Evolutionary conservation across 495 filamentous ascomycete genomes (phyloP).

Genomic region (Rusavskia elegans): DNA sequence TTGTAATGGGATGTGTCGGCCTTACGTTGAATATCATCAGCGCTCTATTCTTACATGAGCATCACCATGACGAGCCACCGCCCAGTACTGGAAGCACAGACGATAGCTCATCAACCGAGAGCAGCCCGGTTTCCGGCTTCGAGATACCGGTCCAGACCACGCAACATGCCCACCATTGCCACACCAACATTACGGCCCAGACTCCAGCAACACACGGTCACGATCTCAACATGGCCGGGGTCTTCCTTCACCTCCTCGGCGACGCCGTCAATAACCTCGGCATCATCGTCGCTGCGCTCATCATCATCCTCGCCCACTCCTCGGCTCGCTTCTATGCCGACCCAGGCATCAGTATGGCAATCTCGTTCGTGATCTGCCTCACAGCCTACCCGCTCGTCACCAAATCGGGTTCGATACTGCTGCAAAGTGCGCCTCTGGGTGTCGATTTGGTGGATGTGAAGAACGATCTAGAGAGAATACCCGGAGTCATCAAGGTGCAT

Average conservation of each 20-base stretch:
- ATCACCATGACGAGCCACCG: not conserved
- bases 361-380: slow-evolving; percentile 24
- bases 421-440: slow-evolving; percentile 69
- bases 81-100: not conserved
- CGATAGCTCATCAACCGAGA: too few species aligned
- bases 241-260: slow-evolving; percentile 32
- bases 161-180: too few species aligned
- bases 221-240: slow-evolving; percentile 29
- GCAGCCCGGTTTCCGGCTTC: too few species aligned
- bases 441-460: slow-evolving; percentile 64
- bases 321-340: slow-evolving; percentile 31
- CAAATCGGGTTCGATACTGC: slow-evolving; percentile 39
- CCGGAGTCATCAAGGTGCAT: slow-evolving; percentile 29
- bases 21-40: slow-evolving; percentile 68
- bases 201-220: not conserved
- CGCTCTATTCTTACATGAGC: slow-evolving; percentile 52
- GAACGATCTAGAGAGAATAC: slow-evolving; percentile 43
- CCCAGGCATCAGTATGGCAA: slow-evolving; percentile 29
- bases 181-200: too few species aligned
- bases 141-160: too few species aligned
- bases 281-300: slow-evolving; percentile 28
- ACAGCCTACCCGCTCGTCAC: slow-evolving; percentile 18
- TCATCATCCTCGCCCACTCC: slow-evolving; percentile 27
- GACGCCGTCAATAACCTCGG: slow-evolving; percentile 35
- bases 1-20: slow-evolving; percentile 66